Base-by-base conservation (phyloP, 2,329 filamentous ascomycete genomes). In the Microdochium trichocladiopsis region DNA sequence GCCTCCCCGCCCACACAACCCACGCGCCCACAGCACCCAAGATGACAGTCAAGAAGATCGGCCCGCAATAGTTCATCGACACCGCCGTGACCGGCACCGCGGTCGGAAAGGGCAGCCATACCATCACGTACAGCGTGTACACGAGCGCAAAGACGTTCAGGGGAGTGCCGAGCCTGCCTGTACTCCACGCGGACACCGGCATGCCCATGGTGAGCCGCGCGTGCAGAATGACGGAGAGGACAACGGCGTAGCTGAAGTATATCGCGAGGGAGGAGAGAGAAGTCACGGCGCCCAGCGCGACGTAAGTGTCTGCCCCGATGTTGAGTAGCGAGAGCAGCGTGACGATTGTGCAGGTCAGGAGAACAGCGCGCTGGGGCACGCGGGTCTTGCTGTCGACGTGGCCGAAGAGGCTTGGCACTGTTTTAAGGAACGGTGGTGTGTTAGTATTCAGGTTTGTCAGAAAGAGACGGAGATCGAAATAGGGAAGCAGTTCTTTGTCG, bases 201-300 rank as follows among this genome's bases (percentile, higher is more conserved):
- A 55, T 37, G 11, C 33, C 25, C 1, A 6, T 18, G 22, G 53
- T 37, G 25, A 49, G 33, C 9, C 53, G 53, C 12, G 49, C 48
- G 31, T 50, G 21, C 16, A 53, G 31, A 11, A 51, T 45, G 4
- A 55, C 53, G 16, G 45, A 11, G 8, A 55, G 43, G 5, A 55
- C 41, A 25, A 55, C 41, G 31, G 36, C 51, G 51, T 55, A 55
- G 47, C 48, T 51, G 24, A 55, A 11, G 36, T 55, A 55, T 47
- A 51, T 48, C 41, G 43, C 53, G 49, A 55, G 52, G n/a, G 48
- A 47, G 14, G 51, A 53, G 4, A 55, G 49, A 9, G 53, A 55
- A n/a, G 51, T 53, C 23, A 55, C 50, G 28, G 53, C 53, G 18
- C 51, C 51, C 4, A 55, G 48, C 2, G 53, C 53, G n/a, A 54